Conservation (phyloP, 2,329 filamentous ascomycete genomes). For the Onygenales sp. region DNA sequence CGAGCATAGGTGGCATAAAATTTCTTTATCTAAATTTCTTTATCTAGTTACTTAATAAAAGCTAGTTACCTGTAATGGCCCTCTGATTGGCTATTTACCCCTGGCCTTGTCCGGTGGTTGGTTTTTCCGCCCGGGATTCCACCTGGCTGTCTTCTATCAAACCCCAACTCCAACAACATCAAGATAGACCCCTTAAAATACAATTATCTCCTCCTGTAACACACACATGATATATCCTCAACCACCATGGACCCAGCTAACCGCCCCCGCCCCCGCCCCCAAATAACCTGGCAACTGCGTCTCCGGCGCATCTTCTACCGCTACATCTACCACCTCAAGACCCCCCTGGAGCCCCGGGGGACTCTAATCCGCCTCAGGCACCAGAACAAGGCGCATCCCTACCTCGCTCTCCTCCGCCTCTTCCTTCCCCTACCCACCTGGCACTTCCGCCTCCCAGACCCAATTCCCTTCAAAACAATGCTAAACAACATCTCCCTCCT, state of each 20-base stretch:
- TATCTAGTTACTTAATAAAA: too few relatives aligned
- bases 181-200: too few relatives aligned
- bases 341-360: constrained; percentile 9
- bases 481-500: constrained; percentile 4
- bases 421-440: constrained; percentile 14
- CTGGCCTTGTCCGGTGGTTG: too few relatives aligned
- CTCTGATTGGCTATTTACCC: too few relatives aligned
- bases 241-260: background rate
- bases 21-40: too few relatives aligned
- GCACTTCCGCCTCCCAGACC: constrained; percentile 15
- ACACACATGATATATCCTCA: background rate
- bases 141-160: too few relatives aligned
- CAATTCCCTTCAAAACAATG: constrained; percentile 5
- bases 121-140: too few relatives aligned
- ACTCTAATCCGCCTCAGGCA: constrained; percentile 10
- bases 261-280: background rate
- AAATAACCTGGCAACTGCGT: constrained; percentile 1
- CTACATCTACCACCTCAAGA: constrained; percentile 5
- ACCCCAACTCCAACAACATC: too few relatives aligned
- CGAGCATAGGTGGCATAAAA: too few relatives aligned
- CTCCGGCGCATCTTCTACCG: constrained; percentile 6
- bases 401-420: constrained; percentile 13
- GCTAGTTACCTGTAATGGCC: too few relatives aligned
- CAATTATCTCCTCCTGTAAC: too few relatives aligned
- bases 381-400: constrained; percentile 9